Conservation (phyloP, 352 stramenopile species). For the Phytophthora chlamydospora region DNA sequence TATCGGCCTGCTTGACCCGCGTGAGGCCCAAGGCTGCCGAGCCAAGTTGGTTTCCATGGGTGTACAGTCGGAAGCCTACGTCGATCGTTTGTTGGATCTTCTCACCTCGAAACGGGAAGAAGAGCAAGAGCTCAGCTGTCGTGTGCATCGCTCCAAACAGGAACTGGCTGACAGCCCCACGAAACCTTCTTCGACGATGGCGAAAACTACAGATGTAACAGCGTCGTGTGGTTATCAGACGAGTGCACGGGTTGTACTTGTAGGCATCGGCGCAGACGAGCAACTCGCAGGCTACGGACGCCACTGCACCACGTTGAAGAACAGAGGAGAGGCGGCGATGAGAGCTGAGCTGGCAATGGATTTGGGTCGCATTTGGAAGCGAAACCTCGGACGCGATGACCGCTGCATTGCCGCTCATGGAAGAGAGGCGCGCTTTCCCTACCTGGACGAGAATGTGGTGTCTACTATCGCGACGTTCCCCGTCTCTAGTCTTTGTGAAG, state of each 20-base stretch:
- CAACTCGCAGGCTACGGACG: slow-evolving; percentile 95
- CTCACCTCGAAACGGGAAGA: slow-evolving; percentile 15
- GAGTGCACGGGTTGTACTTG: slow-evolving; percentile 78
- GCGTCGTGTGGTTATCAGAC: slow-evolving; percentile 43
- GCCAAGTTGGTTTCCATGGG: slow-evolving; percentile 40
- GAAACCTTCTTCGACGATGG: not conserved
- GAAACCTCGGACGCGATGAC: slow-evolving; percentile 97
- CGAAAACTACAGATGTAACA: not conserved
- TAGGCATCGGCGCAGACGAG: slow-evolving; percentile 96
- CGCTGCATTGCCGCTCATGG: slow-evolving; percentile 92
- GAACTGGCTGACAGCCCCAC: not conserved
- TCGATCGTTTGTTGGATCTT: slow-evolving; percentile 29
- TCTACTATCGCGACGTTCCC: slow-evolving; percentile 70
- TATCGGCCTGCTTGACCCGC: slow-evolving; percentile 8
- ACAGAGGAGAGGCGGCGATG: slow-evolving; percentile 61
- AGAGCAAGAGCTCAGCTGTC: slow-evolving; percentile 24
- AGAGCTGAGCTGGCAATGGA: slow-evolving; percentile 89
- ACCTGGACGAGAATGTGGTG: slow-evolving; percentile 94
- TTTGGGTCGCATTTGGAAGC: slow-evolving; percentile 92
- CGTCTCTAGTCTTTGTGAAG: slow-evolving; percentile 80
- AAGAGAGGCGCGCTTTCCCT: slow-evolving; percentile 94
- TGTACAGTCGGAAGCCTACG: slow-evolving; percentile 12
- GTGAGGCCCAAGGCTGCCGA: slow-evolving; percentile 17
- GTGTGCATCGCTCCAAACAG: slow-evolving; percentile 40
- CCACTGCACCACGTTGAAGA: slow-evolving; percentile 89